Conservation (phyloP, 345 rosid species). For the Eutrema japonicum region DNA sequence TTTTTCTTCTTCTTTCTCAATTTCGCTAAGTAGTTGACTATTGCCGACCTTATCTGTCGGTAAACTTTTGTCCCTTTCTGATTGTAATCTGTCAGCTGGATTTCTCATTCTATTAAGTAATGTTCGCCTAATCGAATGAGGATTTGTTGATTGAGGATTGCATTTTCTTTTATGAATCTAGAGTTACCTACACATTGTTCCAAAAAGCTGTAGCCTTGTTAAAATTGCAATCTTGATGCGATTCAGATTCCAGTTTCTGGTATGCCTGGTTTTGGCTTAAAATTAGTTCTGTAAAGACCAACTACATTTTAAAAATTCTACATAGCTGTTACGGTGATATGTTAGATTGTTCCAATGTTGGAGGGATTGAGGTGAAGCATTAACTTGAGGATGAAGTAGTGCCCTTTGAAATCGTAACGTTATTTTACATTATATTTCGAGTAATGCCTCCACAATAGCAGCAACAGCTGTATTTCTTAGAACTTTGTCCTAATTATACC, state of each 20-base stretch:
- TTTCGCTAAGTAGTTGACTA: constrained; percentile 35
- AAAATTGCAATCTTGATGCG: constrained; percentile 13
- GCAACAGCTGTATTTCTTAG: background rate
- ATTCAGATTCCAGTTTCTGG: constrained; percentile 19
- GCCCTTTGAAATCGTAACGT: background rate
- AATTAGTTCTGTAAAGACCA: background rate
- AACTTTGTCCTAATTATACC: background rate
- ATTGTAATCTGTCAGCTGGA: constrained; percentile 8
- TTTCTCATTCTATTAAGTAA: background rate
- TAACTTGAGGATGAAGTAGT: background rate
- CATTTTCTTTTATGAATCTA: background rate
- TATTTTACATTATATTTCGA: background rate
- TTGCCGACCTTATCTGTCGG: constrained; percentile 29
- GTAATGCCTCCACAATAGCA: background rate
- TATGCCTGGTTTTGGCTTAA: background rate
- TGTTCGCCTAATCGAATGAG: constrained; percentile 11
- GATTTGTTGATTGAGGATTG: constrained; percentile 20
- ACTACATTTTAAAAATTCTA: background rate
- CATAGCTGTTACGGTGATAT: background rate
- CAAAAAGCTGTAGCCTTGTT: background rate
- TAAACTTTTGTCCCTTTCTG: constrained; percentile 22
- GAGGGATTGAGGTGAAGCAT: constrained; percentile 16
- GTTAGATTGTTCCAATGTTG: background rate
- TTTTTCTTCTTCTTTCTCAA: background rate
- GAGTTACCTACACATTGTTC: constrained; percentile 12